Percentiles rank a stretch among this genome's conserved stretches.
Evolutionary conservation across 2,329 filamentous ascomycete genomes (phyloP).

Genomic region (Conoideocrella luteorostrata): DNA sequence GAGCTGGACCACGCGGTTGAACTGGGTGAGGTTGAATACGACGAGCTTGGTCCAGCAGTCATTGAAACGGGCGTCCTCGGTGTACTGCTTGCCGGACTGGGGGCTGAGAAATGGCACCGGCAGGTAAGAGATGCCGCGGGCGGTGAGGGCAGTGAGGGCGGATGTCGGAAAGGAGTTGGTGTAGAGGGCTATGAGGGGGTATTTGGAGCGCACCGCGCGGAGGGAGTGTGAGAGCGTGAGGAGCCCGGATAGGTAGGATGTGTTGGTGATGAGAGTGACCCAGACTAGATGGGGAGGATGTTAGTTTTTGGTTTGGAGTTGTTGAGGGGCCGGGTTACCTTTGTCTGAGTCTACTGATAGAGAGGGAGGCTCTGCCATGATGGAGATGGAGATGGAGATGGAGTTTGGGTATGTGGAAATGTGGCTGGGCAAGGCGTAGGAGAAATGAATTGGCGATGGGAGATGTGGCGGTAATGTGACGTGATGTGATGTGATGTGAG

Average conservation of each 20-base stretch:
- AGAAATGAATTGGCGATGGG: too few relatives aligned
- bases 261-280: constrained; percentile 83
- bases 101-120: constrained; percentile 69
- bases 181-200: constrained; percentile 77
- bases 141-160: constrained; percentile 62
- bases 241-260: constrained; percentile 72
- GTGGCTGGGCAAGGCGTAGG: too few relatives aligned
- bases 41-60: constrained; percentile 87
- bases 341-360: constrained; percentile 2
- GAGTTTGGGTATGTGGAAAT: too few relatives aligned
- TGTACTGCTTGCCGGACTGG: constrained; percentile 58
- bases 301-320: not conserved
- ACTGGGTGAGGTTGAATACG: constrained; percentile 70
- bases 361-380: not conserved
- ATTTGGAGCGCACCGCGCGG: constrained; percentile 55
- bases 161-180: constrained; percentile 66
- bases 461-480: too few relatives aligned
- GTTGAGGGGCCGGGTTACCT: not conserved
- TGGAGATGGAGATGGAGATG: too few relatives aligned
- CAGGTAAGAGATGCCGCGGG: constrained; percentile 62
- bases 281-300: constrained; percentile 54
- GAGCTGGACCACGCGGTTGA: constrained; percentile 72
- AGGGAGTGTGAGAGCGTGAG: constrained; percentile 76
- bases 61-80: constrained; percentile 75
- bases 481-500: too few relatives aligned